Evolutionary conservation across 148 eudicot species (phyloP).

Genomic region (Spergularia marina): DNA sequence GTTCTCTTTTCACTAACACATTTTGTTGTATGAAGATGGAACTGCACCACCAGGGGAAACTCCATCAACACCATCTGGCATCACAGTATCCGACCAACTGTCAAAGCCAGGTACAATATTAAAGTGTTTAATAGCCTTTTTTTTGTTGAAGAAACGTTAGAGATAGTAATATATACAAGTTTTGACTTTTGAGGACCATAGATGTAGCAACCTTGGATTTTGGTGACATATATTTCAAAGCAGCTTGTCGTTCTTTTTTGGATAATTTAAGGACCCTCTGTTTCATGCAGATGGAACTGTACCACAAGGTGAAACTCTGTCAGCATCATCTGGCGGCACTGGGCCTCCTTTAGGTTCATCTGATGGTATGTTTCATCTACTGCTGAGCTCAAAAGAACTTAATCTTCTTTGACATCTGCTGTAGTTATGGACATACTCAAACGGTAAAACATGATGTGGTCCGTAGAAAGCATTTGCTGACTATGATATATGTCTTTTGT

Average conservation of each 20-base stretch:
- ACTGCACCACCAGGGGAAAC: background rate
- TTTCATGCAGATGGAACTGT: slow-evolving; percentile 4
- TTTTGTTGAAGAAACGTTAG: background rate
- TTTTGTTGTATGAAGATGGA: slow-evolving; percentile 1
- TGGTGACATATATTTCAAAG: background rate
- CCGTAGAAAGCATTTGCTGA: background rate
- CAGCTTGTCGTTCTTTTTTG: background rate
- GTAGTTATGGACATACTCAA: background rate
- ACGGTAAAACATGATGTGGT: background rate
- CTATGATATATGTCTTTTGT: background rate
- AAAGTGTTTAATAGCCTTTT: background rate
- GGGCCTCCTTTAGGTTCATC: background rate
- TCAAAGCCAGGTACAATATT: slow-evolving; percentile 5
- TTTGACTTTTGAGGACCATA: background rate
- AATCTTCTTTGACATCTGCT: background rate
- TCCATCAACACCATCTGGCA: slow-evolving; percentile 9
- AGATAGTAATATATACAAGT: background rate
- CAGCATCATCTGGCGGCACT: background rate
- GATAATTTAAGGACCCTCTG: slow-evolving; percentile 1
- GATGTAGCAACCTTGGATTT: background rate
- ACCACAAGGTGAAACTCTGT: background rate
- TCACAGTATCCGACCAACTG: background rate
- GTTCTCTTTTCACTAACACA: background rate
- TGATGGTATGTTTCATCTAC: slow-evolving; percentile 12
- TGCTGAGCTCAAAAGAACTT: background rate